phyloP scores from a whole-genome alignment of 129 eudicot species.

The Pittosporum tobira region DNA sequence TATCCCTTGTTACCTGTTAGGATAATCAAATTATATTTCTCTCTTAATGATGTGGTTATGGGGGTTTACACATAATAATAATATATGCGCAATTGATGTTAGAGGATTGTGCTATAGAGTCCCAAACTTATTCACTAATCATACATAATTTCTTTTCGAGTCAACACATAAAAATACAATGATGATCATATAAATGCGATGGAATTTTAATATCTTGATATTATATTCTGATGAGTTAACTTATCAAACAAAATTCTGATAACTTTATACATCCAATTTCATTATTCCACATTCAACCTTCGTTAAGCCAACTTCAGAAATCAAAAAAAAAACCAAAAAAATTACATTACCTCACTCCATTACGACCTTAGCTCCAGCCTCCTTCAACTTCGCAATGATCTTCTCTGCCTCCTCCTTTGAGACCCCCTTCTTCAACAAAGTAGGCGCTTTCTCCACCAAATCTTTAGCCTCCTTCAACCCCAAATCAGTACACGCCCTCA shows the following conservation, averaged over 20 bases:
- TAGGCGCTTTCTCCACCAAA: slow-evolving; percentile 92
- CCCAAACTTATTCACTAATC: no score
- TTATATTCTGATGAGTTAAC: no score
- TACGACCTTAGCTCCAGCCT: slow-evolving; percentile 64
- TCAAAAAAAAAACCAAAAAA: background rate
- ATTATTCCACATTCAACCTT: no score
- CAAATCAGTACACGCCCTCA: slow-evolving; percentile 69
- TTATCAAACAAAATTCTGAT: no score
- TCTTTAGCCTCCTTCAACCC: slow-evolving; percentile 97
- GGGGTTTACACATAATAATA: background rate
- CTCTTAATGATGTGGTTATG: background rate
- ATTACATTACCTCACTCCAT: slow-evolving; percentile 69
- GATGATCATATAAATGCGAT: no score
- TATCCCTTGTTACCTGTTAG: background rate
- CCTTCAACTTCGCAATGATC: slow-evolving; percentile 80
- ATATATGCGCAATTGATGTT: background rate
- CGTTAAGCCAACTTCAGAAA: no score
- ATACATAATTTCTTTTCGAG: no score
- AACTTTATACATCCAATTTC: background rate
- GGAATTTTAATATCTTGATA: no score
- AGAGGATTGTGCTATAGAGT: background rate
- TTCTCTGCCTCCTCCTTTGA: slow-evolving; percentile 69
- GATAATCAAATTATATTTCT: no score
- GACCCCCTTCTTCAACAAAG: slow-evolving; percentile 83
- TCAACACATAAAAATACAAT: no score